A percentile compares a stretch with the other conserved stretches of the same genome.
Conservation (phyloP, 371 early-diverging fungal genomes). For the Fennellomyces sp. region DNA sequence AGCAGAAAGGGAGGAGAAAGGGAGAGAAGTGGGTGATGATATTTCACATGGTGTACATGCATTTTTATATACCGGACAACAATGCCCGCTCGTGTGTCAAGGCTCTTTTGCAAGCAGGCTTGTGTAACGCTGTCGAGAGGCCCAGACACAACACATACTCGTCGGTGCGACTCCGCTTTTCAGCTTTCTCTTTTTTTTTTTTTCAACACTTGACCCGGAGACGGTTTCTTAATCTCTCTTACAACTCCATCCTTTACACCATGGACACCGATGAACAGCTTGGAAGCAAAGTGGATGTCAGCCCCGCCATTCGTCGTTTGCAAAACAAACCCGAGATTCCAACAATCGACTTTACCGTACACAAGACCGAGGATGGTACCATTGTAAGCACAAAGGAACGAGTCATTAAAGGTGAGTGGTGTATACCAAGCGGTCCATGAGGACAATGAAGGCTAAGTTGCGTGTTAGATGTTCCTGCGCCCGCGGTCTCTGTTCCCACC, state of each 20-base stretch:
- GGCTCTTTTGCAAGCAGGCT: too few relatives aligned
- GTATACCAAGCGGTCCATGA: not conserved
- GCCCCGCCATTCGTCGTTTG: constrained; percentile 20
- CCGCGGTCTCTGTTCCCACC: constrained; percentile 52
- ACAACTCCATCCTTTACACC: constrained; percentile 2
- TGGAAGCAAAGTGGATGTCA: constrained; percentile 11
- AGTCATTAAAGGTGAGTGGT: constrained; percentile 68
- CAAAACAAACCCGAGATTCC: constrained; percentile 36
- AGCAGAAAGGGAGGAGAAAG: not conserved
- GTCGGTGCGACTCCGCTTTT: too few relatives aligned
- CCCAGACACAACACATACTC: too few relatives aligned
- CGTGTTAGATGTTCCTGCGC: constrained; percentile 59
- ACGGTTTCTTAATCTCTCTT: not conserved
- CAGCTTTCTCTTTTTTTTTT: not conserved
- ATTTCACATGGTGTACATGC: too few relatives aligned
- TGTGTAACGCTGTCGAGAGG: too few relatives aligned
- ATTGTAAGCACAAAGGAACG: constrained; percentile 78
- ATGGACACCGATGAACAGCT: constrained; percentile 10
- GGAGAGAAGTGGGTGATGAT: not conserved
- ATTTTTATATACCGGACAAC: too few relatives aligned
- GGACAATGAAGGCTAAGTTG: too few relatives aligned
- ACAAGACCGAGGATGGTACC: constrained; percentile 80
- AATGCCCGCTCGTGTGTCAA: too few relatives aligned
- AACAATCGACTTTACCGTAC: constrained; percentile 73
- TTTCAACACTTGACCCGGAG: too few relatives aligned